Evolutionary conservation across 192 early-diverging fungal genomes (phyloP).

Genomic region (Backusella macrospora): DNA sequence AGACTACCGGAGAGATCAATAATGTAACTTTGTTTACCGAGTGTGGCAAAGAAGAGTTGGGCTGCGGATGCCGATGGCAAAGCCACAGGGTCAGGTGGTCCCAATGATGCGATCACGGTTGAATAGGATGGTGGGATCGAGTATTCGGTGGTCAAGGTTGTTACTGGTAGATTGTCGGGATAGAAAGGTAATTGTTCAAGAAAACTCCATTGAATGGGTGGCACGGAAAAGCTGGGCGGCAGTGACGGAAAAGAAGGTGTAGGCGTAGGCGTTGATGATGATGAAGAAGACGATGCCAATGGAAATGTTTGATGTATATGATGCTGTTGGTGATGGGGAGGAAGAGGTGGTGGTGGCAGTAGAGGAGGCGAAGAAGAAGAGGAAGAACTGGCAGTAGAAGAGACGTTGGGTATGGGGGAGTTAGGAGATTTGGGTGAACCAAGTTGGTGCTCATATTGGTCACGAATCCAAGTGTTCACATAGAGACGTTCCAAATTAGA

Average conservation of each 20-base stretch:
- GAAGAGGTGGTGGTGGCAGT: background rate
- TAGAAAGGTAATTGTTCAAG: slow-evolving; percentile 38
- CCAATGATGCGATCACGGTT: slow-evolving; percentile 26
- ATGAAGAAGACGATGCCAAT: no score
- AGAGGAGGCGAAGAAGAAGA: background rate
- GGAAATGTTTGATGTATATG: no score
- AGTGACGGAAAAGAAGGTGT: slow-evolving; percentile 7
- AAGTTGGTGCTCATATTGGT: slow-evolving; percentile 21
- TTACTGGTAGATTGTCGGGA: slow-evolving; percentile 32
- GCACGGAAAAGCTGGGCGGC: slow-evolving; percentile 21
- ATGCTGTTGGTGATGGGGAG: background rate
- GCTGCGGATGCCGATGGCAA: slow-evolving; percentile 33
- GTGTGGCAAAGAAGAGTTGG: slow-evolving; percentile 40
- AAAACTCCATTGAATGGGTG: slow-evolving; percentile 36
- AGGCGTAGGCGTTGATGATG: background rate
- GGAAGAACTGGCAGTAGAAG: background rate
- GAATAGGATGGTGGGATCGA: slow-evolving; percentile 40
- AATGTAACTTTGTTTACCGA: slow-evolving; percentile 33
- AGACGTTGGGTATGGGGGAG: background rate
- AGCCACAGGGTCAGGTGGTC: slow-evolving; percentile 29
- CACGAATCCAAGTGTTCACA: background rate
- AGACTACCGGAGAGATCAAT: slow-evolving; percentile 36
- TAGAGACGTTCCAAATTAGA: slow-evolving; percentile 23
- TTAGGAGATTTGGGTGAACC: background rate
- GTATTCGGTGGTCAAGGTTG: slow-evolving; percentile 34